These are phyloP conservation scores for Fusarium sulawesiense DNA, from an alignment of 2,329 filamentous ascomycete genomes.

Conservation along the genomic window DNA sequence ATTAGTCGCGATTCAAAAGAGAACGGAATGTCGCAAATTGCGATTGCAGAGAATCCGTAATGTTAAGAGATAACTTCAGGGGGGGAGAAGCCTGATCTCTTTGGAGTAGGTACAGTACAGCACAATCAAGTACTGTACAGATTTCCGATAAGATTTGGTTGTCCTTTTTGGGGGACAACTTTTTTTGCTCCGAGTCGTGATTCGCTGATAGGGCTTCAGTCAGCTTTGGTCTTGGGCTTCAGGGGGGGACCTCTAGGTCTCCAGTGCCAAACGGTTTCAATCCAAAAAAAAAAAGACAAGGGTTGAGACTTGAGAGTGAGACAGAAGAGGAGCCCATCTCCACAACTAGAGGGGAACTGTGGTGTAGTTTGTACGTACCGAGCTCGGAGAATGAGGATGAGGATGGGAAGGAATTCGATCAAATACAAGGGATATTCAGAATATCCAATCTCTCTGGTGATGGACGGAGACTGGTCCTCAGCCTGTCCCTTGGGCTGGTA, in stretches of 20 bases:
- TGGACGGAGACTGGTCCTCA: conserved; percentile 23
- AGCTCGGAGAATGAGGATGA: neutral
- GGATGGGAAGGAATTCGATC: conserved; percentile 15
- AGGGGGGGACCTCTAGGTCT: neutral
- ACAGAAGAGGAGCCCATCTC: conserved; percentile 20
- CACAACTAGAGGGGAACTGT: conserved; percentile 15
- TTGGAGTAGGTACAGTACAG: neutral
- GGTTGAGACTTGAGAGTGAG: conserved; percentile 7
- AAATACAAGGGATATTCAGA: neutral
- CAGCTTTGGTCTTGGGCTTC: conserved; percentile 21
- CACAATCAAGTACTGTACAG: conserved; percentile 19
- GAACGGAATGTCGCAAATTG: conserved; percentile 36
- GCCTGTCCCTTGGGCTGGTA: conserved; percentile 24
- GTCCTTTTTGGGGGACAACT: conserved; percentile 17
- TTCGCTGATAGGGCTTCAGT: conserved; percentile 34
- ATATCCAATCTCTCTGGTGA: neutral
- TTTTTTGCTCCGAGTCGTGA: conserved; percentile 24
- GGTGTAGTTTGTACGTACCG: conserved; percentile 25
- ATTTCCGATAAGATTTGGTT: conserved; percentile 32
- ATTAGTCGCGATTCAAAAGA: conserved; percentile 12
- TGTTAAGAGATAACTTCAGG: conserved; percentile 1
- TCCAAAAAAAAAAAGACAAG: conserved; percentile 13
- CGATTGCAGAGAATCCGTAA: conserved; percentile 9
- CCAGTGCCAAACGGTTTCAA: conserved; percentile 6
- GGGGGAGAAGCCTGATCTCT: conserved; percentile 2